These are phyloP conservation scores for Cicer pinnatifidum DNA, from an alignment of 306 rosid genomes.

Conservation along the genomic window DNA sequence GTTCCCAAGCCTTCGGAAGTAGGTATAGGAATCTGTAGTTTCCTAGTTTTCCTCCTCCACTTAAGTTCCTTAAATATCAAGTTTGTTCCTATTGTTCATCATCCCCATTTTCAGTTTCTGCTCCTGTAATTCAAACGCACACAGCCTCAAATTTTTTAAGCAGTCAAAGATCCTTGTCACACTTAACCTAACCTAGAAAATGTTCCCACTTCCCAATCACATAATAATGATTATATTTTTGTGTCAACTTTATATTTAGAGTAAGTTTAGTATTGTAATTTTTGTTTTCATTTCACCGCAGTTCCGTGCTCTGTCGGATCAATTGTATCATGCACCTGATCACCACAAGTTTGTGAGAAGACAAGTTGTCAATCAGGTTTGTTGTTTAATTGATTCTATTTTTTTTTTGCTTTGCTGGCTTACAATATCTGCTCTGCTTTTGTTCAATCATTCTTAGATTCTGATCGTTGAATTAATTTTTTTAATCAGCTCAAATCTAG, in stretches of 20 bases:
- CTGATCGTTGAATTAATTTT: constrained; percentile 41
- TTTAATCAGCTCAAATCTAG: constrained; percentile 66
- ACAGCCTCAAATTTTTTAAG: too few relatives aligned
- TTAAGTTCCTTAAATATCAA: constrained; percentile 1
- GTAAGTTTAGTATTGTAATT: constrained; percentile 2
- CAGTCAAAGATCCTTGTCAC: too few relatives aligned
- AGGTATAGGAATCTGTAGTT: background rate
- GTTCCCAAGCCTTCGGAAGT: background rate
- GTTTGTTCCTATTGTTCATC: background rate
- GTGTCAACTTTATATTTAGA: background rate
- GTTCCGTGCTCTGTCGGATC: constrained; percentile 90
- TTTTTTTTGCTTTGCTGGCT: constrained; percentile 13
- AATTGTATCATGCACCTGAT: constrained; percentile 66
- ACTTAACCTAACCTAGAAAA: constrained; percentile 16
- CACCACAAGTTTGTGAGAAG: constrained; percentile 67
- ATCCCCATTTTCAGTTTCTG: too few relatives aligned
- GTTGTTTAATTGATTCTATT: constrained; percentile 23
- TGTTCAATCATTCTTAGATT: constrained; percentile 33
- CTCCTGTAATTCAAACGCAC: too few relatives aligned
- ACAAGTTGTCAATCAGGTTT: constrained; percentile 74
- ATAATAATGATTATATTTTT: constrained; percentile 20
- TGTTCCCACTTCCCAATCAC: constrained; percentile 13
- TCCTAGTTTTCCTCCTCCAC: constrained; percentile 36
- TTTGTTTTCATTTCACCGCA: constrained; percentile 44
- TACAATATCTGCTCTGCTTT: constrained; percentile 2